Percentiles rank a stretch among this genome's conserved stretches.
Evolutionary conservation across 108 stramenopile species (phyloP).

Genomic region (Nitzschia inconspicua): DNA sequence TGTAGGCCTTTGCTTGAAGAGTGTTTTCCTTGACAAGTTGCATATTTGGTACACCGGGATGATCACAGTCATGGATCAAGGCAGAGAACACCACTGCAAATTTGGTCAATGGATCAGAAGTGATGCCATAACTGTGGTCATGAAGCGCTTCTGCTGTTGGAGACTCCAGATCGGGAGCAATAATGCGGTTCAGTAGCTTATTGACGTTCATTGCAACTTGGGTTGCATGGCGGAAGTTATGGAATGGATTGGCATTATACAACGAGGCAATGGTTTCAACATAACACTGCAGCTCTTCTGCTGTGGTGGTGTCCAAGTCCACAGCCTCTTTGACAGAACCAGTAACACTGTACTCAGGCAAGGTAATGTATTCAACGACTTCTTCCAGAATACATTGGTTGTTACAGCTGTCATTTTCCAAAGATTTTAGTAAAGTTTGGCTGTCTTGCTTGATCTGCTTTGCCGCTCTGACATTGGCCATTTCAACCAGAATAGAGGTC

Average conservation of each 20-base stretch:
- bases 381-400: slow-evolving; percentile 21
- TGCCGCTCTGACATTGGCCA: too few relatives aligned
- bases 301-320: too few relatives aligned
- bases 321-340: too few relatives aligned
- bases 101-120: slow-evolving; percentile 14
- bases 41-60: slow-evolving; percentile 5
- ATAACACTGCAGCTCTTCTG: too few relatives aligned
- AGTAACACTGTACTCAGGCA: too few relatives aligned
- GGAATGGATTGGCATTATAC: slow-evolving; percentile 4
- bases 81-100: slow-evolving; percentile 4
- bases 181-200: slow-evolving; percentile 1
- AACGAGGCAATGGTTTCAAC: neutral
- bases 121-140: slow-evolving; percentile 16
- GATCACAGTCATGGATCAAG: slow-evolving; percentile 9
- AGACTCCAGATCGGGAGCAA: neutral
- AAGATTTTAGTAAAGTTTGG: too few relatives aligned
- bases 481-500: too few relatives aligned
- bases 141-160: neutral
- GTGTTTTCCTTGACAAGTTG: neutral
- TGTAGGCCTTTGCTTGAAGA: neutral
- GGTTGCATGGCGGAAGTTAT: slow-evolving; percentile 7
- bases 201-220: slow-evolving; percentile 5
- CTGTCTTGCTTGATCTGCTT: too few relatives aligned
- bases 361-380: slow-evolving; percentile 6
- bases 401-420: too few relatives aligned